A percentile compares a stretch with the other conserved stretches of the same genome.
phyloP scores from a whole-genome alignment of 148 eudicot species.

The Persicaria tinctoria region DNA sequence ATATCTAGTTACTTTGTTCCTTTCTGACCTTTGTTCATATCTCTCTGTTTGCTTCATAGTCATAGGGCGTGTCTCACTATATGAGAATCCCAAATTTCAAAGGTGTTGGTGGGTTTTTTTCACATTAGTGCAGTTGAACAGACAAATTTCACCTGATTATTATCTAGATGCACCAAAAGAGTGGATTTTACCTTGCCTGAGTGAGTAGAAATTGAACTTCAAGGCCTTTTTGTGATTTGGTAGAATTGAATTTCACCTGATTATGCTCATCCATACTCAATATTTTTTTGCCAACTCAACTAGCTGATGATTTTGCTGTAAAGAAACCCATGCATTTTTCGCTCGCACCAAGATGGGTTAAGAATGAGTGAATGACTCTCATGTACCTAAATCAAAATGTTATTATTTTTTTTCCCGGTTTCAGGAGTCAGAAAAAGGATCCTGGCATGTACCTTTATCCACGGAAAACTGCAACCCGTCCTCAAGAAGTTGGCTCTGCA shows the following conservation, averaged over 20 bases:
- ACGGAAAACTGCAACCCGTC: slow-evolving; percentile 37
- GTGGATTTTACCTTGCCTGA: too few relatives aligned
- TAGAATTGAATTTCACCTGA: neutral
- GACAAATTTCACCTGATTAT: too few relatives aligned
- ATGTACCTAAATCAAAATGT: neutral
- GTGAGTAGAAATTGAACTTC: neutral
- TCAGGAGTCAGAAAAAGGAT: slow-evolving; percentile 56
- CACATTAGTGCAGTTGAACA: too few relatives aligned
- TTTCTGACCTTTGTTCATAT: neutral
- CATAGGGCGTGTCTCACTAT: neutral
- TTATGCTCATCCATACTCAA: neutral
- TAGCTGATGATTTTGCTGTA: neutral
- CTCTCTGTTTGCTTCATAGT: neutral
- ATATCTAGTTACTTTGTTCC: neutral
- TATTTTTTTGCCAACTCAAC: neutral
- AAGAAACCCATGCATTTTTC: neutral
- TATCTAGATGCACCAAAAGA: too few relatives aligned
- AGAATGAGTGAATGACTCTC: neutral
- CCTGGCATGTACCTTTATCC: slow-evolving; percentile 59
- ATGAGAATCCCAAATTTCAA: too few relatives aligned
- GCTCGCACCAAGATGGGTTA: neutral
- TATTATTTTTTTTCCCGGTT: slow-evolving; percentile 8
- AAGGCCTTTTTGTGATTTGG: neutral
- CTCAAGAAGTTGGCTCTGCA: slow-evolving; percentile 70
- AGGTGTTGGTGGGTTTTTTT: too few relatives aligned